Percentiles rank a stretch among this genome's conserved stretches.
These are phyloP conservation scores for Pleurotus platypus DNA, from an alignment of 768 basidiomycete genomes.

Conservation along the genomic window DNA sequence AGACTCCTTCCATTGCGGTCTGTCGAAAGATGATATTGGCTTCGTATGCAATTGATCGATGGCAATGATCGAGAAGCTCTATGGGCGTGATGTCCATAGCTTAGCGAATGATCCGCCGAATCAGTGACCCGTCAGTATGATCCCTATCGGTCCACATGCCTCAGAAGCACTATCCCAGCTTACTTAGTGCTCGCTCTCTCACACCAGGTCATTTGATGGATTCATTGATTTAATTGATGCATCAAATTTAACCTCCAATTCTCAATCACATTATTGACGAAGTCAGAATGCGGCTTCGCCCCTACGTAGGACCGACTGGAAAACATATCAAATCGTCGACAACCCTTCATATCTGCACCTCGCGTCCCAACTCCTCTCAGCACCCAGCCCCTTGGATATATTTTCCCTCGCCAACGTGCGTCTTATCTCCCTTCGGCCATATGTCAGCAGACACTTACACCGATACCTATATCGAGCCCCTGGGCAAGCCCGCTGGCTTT, in stretches of 20 bases:
- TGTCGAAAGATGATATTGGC: too few species aligned
- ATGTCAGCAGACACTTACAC: not conserved
- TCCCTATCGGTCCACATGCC: not conserved
- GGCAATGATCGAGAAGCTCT: not conserved
- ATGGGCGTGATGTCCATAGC: not conserved
- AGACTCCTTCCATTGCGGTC: too few species aligned
- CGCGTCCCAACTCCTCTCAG: not conserved
- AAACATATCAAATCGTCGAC: slow-evolving; percentile 13
- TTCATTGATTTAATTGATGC: too few species aligned
- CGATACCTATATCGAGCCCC: too few species aligned
- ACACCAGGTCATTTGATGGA: too few species aligned
- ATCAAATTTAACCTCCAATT: too few species aligned
- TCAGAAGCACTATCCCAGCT: not conserved
- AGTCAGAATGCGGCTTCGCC: slow-evolving; percentile 3
- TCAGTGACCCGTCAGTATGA: not conserved
- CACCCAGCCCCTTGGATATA: not conserved
- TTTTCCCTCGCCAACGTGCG: not conserved
- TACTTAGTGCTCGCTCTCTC: not conserved
- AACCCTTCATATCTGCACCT: slow-evolving; percentile 19
- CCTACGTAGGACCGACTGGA: slow-evolving; percentile 21
- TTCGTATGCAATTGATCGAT: not conserved
- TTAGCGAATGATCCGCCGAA: not conserved
- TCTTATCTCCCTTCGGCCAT: not conserved
- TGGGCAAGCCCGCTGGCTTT: not conserved
- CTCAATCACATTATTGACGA: too few species aligned